Evolutionary conservation across 331 rosid genomes (phyloP).

Genomic region (Malus hybrid): DNA sequence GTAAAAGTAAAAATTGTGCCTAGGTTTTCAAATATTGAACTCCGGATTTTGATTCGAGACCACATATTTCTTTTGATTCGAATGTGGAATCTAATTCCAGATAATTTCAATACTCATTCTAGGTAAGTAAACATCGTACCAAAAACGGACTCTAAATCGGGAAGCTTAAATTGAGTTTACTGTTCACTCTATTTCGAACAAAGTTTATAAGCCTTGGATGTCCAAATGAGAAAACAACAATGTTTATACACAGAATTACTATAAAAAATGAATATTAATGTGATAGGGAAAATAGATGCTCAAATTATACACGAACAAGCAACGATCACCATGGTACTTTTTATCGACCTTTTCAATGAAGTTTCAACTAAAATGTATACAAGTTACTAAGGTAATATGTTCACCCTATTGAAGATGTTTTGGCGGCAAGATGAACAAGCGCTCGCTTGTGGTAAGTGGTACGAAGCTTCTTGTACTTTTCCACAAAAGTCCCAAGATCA

Average conservation of each 20-base stretch:
- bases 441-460: slow-evolving; percentile 57
- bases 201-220: not conserved
- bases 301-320: not conserved
- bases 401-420: slow-evolving; percentile 41
- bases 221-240: not conserved
- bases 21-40: too few species aligned
- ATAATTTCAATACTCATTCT: too few species aligned
- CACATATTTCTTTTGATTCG: too few species aligned
- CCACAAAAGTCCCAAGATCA: slow-evolving; percentile 49
- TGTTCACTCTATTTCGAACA: not conserved
- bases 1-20: too few species aligned
- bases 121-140: not conserved
- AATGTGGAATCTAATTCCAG: too few species aligned
- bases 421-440: slow-evolving; percentile 70
- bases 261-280: not conserved
- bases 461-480: slow-evolving; percentile 77
- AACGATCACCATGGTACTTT: not conserved
- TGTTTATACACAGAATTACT: not conserved
- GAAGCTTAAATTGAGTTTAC: not conserved
- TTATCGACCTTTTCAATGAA: not conserved
- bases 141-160: not conserved
- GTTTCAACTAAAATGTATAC: not conserved
- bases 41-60: too few species aligned
- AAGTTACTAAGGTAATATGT: not conserved
- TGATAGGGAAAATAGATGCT: not conserved